These are phyloP conservation scores for Solanum virginianum DNA, from an alignment of 257 asterid species.

Conservation along the genomic window DNA sequence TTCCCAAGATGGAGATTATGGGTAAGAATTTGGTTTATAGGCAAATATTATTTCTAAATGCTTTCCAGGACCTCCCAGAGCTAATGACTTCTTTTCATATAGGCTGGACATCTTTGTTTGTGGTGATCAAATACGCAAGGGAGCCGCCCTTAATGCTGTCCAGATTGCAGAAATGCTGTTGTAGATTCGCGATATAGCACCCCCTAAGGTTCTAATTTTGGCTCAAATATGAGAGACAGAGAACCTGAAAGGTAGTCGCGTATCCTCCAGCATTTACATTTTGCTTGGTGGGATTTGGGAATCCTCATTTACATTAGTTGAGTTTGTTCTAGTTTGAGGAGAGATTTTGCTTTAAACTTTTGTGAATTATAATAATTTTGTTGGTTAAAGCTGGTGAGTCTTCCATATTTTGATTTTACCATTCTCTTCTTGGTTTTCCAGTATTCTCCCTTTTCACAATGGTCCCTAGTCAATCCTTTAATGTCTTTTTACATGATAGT, in stretches of 20 bases:
- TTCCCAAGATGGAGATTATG: conserved; percentile 77
- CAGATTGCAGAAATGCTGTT: conserved; percentile 82
- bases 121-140: conserved; percentile 97
- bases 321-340: not conserved
- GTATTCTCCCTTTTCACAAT: too few relatives aligned
- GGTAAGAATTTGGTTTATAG: conserved; percentile 25
- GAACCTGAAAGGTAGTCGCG: not conserved
- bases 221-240: not conserved
- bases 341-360: not conserved
- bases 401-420: not conserved
- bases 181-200: conserved; percentile 4
- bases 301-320: not conserved
- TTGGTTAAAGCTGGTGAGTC: not conserved
- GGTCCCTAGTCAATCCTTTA: not conserved
- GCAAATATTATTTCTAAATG: not conserved
- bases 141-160: conserved; percentile 87
- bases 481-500: too few relatives aligned
- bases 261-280: not conserved
- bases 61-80: not conserved
- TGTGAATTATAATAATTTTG: not conserved
- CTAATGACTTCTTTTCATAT: not conserved
- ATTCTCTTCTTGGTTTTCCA: not conserved
- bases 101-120: conserved; percentile 91
- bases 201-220: not conserved
- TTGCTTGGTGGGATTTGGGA: not conserved